A percentile compares a stretch with the other conserved stretches of the same genome.
Conservation (phyloP, 2,329 filamentous ascomycete genomes). For the Colletotrichum liriopes region DNA sequence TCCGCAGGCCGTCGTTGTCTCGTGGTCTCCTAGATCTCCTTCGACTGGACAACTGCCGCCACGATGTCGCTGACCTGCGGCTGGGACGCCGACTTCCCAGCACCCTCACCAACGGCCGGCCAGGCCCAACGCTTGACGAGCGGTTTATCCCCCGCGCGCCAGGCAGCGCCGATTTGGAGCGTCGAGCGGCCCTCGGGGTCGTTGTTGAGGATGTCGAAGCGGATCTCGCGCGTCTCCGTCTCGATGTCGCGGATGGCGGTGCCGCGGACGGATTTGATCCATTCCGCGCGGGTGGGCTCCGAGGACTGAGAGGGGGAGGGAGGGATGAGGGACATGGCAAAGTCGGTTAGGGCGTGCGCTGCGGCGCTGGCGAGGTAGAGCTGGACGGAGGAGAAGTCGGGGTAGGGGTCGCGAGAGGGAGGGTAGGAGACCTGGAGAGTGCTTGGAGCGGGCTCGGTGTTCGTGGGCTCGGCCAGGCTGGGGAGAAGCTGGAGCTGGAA, state of each 20-base stretch:
- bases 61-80: conserved; percentile 33
- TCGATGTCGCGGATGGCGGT: conserved; percentile 51
- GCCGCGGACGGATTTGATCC: conserved; percentile 52
- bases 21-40: conserved; percentile 27
- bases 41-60: conserved; percentile 33
- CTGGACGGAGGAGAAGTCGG: conserved; percentile 59
- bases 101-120: conserved; percentile 42
- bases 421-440: conserved; percentile 58
- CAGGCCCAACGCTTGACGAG: conserved; percentile 51
- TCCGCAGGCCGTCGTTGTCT: not conserved
- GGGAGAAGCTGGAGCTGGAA: conserved; percentile 60
- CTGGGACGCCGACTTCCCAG: not conserved
- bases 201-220: conserved; percentile 51
- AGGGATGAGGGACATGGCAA: conserved; percentile 49
- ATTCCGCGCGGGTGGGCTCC: conserved; percentile 38
- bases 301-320: conserved; percentile 13
- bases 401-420: conserved; percentile 62
- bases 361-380: conserved; percentile 64
- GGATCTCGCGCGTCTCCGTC: conserved; percentile 50
- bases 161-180: conserved; percentile 47
- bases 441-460: conserved; percentile 48
- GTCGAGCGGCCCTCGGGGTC: conserved; percentile 30
- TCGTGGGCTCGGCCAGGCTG: conserved; percentile 44
- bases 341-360: conserved; percentile 57
- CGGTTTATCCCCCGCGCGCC: conserved; percentile 38